phyloP scores from a whole-genome alignment of 768 basidiomycete genomes.

The Inosperma sp. region DNA sequence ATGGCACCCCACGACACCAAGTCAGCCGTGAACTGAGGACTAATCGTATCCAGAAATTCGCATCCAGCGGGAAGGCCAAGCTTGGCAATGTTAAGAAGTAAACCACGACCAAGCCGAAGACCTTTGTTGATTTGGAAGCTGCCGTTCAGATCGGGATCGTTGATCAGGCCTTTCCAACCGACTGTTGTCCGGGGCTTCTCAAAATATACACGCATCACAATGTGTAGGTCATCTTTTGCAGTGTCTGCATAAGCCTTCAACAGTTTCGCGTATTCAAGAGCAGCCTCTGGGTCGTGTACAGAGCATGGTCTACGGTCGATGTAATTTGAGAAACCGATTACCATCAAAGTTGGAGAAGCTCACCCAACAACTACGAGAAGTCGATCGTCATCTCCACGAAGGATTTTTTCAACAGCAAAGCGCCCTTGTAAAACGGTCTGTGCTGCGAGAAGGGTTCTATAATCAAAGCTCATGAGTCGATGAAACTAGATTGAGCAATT shows the following conservation, averaged over 20 bases:
- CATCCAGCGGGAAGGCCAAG: constrained; percentile 93
- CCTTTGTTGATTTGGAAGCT: constrained; percentile 97
- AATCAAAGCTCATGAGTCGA: background rate
- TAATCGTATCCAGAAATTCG: constrained; percentile 79
- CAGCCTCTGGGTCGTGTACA: constrained; percentile 84
- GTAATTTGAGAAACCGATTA: background rate
- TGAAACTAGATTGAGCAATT: background rate
- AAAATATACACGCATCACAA: constrained; percentile 98
- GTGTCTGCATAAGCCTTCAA: constrained; percentile 75
- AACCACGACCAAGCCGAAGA: constrained; percentile 77
- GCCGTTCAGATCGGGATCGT: constrained; percentile 92
- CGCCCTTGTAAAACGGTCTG: constrained; percentile 90
- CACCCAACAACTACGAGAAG: constrained; percentile 89
- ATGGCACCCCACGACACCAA: constrained; percentile 91
- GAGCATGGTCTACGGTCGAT: constrained; percentile 72
- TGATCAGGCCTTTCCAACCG: constrained; percentile 99
- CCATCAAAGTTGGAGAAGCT: constrained; percentile 18
- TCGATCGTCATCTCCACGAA: constrained; percentile 87
- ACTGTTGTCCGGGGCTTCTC: constrained; percentile 95
- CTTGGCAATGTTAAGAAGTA: constrained; percentile 85
- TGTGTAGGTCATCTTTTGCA: constrained; percentile 81
- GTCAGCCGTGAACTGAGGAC: constrained; percentile 88
- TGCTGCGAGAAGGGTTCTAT: constrained; percentile 71
- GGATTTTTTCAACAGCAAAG: constrained; percentile 67
- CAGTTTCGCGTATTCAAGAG: constrained; percentile 79